phyloP scores from a whole-genome alignment of 2,329 filamentous ascomycete genomes.

The Elsinoe arachidis region DNA sequence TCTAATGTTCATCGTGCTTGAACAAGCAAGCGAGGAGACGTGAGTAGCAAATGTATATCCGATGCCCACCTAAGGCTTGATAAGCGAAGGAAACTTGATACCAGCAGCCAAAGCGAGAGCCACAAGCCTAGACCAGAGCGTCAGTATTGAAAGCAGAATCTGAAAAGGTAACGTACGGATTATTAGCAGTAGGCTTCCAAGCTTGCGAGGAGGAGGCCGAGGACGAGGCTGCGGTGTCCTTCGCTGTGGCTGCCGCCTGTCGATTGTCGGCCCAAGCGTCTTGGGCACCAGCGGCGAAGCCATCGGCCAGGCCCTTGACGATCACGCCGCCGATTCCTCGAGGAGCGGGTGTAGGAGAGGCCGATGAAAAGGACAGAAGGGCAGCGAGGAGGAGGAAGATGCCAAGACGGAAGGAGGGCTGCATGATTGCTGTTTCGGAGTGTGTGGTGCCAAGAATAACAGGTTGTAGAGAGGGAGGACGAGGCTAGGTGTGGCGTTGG shows the following conservation, averaged over 20 bases:
- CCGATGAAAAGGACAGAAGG: not conserved
- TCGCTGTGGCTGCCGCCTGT: not conserved
- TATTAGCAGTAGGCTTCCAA: not conserved
- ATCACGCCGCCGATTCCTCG: not conserved
- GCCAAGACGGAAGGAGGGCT: not conserved
- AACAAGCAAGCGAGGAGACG: not conserved
- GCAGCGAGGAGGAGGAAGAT: not conserved
- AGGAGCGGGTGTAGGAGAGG: not conserved
- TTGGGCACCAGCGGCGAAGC: not conserved
- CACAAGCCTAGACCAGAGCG: not conserved
- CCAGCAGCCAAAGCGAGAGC: not conserved
- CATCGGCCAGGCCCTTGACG: not conserved
- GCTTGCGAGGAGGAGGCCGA: not conserved
- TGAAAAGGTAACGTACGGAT: not conserved
- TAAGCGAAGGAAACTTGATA: not conserved
- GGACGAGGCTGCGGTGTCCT: not conserved
- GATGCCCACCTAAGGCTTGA: not conserved
- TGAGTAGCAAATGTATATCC: not conserved
- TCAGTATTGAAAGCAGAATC: not conserved
- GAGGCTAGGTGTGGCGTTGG: not conserved
- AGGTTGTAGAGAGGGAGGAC: not conserved
- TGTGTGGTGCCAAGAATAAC: not conserved
- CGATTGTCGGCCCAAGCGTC: not conserved
- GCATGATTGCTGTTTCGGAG: not conserved
- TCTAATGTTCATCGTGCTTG: not conserved